Conservation (phyloP, 2,329 filamentous ascomycete genomes). For the Didymellaceae sp. region DNA sequence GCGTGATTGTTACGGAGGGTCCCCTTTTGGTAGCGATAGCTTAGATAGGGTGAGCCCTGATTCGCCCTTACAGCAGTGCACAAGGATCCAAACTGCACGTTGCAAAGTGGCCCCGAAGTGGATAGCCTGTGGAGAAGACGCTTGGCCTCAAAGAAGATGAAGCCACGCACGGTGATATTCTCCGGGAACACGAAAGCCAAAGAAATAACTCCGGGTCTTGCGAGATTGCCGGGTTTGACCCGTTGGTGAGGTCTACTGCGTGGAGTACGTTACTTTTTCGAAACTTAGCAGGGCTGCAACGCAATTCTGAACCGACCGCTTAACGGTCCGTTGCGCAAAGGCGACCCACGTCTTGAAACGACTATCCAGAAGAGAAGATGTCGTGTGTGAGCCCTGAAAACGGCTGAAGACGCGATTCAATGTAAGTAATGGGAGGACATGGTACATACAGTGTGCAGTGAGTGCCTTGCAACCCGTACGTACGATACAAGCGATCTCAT, state of each 20-base stretch:
- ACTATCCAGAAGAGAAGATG: background rate
- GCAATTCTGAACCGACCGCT: background rate
- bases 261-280: background rate
- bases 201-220: background rate
- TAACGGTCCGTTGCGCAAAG: constrained; percentile 1
- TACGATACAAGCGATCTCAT: too few relatives aligned
- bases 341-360: constrained; percentile 10
- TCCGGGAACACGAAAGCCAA: background rate
- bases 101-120: constrained; percentile 10
- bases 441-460: too few relatives aligned
- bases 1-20: constrained; percentile 5
- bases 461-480: too few relatives aligned
- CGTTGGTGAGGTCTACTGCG: background rate
- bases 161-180: constrained; percentile 6
- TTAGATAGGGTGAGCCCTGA: constrained; percentile 6
- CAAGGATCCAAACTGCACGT: constrained; percentile 6
- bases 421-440: too few relatives aligned
- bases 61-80: background rate
- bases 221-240: background rate
- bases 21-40: constrained; percentile 5
- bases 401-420: too few relatives aligned
- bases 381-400: background rate
- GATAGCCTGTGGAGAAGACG: background rate
- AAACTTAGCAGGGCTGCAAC: background rate
- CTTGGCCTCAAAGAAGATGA: background rate